A percentile compares a stretch with the other conserved stretches of the same genome.
These are phyloP conservation scores for Hirschioporus abietinus DNA, from an alignment of 768 basidiomycete genomes.

Conservation along the genomic window DNA sequence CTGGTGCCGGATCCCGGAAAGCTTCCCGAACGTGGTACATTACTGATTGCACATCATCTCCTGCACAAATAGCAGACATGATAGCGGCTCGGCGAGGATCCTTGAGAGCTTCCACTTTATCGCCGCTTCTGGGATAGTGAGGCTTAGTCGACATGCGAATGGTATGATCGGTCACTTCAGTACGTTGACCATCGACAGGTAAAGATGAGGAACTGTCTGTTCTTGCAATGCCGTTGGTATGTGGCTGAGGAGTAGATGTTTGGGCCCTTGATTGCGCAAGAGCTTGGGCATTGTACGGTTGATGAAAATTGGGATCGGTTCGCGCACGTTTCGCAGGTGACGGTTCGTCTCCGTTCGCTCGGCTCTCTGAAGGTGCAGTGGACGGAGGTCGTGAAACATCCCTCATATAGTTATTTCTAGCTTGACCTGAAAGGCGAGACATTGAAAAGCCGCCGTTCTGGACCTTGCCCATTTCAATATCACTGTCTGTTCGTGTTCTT, in stretches of 20 bases:
- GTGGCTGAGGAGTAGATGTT: slow-evolving; percentile 16
- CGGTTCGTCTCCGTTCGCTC: slow-evolving; percentile 51
- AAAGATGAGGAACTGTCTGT: slow-evolving; percentile 38
- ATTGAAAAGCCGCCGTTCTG: slow-evolving; percentile 7
- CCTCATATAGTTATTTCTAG: slow-evolving; percentile 38
- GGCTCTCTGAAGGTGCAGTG: slow-evolving; percentile 29
- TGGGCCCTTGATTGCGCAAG: slow-evolving; percentile 10
- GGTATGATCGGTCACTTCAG: slow-evolving; percentile 40
- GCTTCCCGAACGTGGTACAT: slow-evolving; percentile 64
- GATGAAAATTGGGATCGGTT: slow-evolving; percentile 41
- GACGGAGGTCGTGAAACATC: slow-evolving; percentile 50
- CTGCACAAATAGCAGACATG: slow-evolving; percentile 59
- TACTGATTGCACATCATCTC: slow-evolving; percentile 60
- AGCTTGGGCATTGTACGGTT: slow-evolving; percentile 23
- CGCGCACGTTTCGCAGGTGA: slow-evolving; percentile 71
- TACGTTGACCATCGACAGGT: slow-evolving; percentile 37
- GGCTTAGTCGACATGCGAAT: slow-evolving; percentile 70
- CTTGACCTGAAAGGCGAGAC: slow-evolving; percentile 8
- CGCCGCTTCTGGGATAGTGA: slow-evolving; percentile 43
- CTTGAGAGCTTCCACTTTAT: slow-evolving; percentile 42
- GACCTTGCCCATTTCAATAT: slow-evolving; percentile 34
- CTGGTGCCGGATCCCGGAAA: slow-evolving; percentile 29
- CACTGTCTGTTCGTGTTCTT: slow-evolving; percentile 62
- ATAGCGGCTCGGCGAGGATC: slow-evolving; percentile 57
- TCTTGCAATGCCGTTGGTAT: slow-evolving; percentile 42